Percentiles rank a stretch among this genome's conserved stretches.
Evolutionary conservation across 106 monocot species (phyloP).

Genomic region (Dendrobium catenatum): DNA sequence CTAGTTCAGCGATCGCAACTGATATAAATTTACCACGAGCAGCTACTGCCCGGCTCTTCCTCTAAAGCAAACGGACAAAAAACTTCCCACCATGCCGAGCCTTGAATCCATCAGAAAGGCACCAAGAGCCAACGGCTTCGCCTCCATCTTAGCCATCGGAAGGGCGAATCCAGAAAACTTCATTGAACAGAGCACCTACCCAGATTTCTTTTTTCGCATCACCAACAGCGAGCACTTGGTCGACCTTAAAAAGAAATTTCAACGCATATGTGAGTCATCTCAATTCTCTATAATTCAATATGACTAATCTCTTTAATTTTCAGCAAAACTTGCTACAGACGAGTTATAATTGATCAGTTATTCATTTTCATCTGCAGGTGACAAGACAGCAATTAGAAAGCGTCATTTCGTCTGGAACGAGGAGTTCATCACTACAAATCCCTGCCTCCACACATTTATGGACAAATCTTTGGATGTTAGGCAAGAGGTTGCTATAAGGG

Average conservation of each 20-base stretch:
- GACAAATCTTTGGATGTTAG: not conserved
- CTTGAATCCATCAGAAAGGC: constrained; percentile 5
- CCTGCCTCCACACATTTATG: not conserved
- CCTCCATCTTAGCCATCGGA: constrained; percentile 11
- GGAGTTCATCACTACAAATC: not conserved
- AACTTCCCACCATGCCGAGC: not conserved
- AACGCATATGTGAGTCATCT: not conserved
- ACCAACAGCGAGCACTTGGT: constrained; percentile 13
- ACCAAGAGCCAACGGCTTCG: constrained; percentile 16
- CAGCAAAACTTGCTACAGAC: not conserved
- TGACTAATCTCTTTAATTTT: not conserved
- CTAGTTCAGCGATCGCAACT: not conserved
- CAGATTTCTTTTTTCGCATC: constrained; percentile 18
- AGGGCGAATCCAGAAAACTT: not conserved
- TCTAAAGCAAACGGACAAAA: not conserved
- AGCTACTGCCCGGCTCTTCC: not conserved
- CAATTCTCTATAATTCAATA: not conserved
- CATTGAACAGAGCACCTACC: constrained; percentile 5
- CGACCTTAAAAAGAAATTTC: constrained; percentile 1
- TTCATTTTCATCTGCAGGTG: not conserved
- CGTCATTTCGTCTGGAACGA: not conserved
- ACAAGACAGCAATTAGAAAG: not conserved
- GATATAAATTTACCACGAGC: no score
- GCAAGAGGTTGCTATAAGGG: not conserved
- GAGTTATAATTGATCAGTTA: no score